These are phyloP conservation scores for Sphagnum magellanicum DNA, from an alignment of 228 moss, liverwort and hornwort species.

Conservation along the genomic window DNA sequence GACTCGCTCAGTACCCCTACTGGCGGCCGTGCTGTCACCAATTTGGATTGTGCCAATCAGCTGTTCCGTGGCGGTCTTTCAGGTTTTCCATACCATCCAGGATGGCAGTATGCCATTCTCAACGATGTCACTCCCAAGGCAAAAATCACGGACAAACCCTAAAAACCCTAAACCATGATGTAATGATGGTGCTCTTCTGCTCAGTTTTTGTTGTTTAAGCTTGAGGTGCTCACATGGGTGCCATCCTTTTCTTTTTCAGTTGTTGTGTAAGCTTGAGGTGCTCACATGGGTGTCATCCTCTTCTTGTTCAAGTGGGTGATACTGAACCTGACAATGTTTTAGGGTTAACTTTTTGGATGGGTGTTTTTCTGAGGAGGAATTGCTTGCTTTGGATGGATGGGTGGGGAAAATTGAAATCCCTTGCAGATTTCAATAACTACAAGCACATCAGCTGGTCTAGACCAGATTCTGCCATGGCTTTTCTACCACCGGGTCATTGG, in stretches of 20 bases:
- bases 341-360: neutral
- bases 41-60: constrained; percentile 49
- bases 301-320: no score
- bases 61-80: constrained; percentile 34
- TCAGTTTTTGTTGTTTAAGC: no score
- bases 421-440: constrained; percentile 88
- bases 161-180: no score
- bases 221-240: no score
- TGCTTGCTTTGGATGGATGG: neutral
- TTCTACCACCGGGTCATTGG: constrained; percentile 93
- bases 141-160: neutral
- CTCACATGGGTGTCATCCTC: no score
- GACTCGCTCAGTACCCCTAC: constrained; percentile 58
- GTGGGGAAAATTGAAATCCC: neutral
- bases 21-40: constrained; percentile 52
- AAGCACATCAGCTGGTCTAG: constrained; percentile 94
- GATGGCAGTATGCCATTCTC: constrained; percentile 76
- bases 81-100: constrained; percentile 77
- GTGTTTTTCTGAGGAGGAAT: neutral
- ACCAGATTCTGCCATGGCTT: constrained; percentile 96
- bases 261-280: no score
- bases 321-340: neutral
- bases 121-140: constrained; percentile 71
- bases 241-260: no score
- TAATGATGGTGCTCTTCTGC: no score